These are phyloP conservation scores for Eimeria maxima DNA, from an alignment of 169 alveolate genomes.

Conservation along the genomic window DNA sequence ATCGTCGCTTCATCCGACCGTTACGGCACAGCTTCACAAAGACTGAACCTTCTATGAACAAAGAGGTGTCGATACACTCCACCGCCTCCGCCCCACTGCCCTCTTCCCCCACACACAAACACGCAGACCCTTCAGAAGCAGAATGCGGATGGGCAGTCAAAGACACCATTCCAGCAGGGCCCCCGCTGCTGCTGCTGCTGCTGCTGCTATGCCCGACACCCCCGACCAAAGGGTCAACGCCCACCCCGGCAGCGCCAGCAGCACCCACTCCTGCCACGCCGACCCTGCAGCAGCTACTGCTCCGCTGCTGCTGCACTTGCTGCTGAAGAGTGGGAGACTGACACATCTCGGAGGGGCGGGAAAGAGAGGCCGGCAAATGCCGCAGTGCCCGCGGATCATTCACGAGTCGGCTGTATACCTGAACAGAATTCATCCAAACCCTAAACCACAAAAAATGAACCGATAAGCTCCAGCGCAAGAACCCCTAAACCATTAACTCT, in stretches of 20 bases:
- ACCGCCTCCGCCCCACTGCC: constrained; percentile 42
- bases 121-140: not conserved
- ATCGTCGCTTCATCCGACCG: constrained; percentile 76
- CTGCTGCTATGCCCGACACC: not conserved
- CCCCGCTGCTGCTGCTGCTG: constrained; percentile 72
- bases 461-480: too few species aligned
- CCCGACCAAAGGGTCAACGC: not conserved
- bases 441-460: not conserved
- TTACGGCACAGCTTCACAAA: constrained; percentile 78
- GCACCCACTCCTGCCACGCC: not conserved
- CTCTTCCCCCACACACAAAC: constrained; percentile 9
- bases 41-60: constrained; percentile 50
- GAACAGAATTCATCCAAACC: not conserved
- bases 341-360: constrained; percentile 16
- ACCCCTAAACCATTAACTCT: constrained; percentile 8
- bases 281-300: not conserved
- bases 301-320: constrained; percentile 31
- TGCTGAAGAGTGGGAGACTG: not conserved
- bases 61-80: constrained; percentile 51
- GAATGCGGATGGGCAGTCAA: not conserved
- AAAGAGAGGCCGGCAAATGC: constrained; percentile 29
- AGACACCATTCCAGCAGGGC: not conserved
- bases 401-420: constrained; percentile 77
- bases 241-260: not conserved
- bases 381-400: constrained; percentile 75